Evolutionary conservation across 208 protist species (phyloP).

Genomic region (Kentomonas sorsogonicus): DNA sequence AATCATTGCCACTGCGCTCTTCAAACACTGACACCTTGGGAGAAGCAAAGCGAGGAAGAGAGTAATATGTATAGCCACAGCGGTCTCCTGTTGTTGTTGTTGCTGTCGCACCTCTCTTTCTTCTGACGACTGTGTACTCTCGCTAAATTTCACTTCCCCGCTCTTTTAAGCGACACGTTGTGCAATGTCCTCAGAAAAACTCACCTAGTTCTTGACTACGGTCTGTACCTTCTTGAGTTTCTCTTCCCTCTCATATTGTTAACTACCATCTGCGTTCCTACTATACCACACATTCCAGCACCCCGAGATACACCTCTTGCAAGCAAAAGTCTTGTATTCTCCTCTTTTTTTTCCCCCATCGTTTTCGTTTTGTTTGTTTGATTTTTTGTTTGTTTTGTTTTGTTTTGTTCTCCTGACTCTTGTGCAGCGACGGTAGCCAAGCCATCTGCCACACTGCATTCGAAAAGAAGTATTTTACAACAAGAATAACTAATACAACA

Average conservation of each 20-base stretch:
- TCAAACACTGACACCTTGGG: too few relatives aligned
- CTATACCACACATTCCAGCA: too few relatives aligned
- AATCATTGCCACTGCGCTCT: too few relatives aligned
- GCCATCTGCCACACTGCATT: background rate
- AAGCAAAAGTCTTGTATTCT: constrained; percentile 1
- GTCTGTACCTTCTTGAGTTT: background rate
- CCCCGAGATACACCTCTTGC: too few relatives aligned
- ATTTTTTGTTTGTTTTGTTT: background rate
- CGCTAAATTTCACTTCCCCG: background rate
- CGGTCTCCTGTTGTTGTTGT: too few relatives aligned
- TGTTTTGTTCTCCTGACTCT: background rate
- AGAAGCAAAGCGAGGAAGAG: too few relatives aligned
- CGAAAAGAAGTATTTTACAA: background rate
- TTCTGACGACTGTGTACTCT: too few relatives aligned
- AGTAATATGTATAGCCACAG: too few relatives aligned
- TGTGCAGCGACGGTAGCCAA: background rate
- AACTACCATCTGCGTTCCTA: background rate
- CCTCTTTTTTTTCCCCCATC: background rate
- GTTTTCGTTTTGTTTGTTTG: background rate
- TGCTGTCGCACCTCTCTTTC: too few relatives aligned
- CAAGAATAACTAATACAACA: background rate
- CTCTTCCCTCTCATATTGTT: background rate
- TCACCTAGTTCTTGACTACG: background rate
- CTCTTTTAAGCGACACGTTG: background rate
- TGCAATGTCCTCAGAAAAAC: background rate